Evolutionary conservation across 202 grass and related monocot species (phyloP).

Genomic region (Panicum hallii): DNA sequence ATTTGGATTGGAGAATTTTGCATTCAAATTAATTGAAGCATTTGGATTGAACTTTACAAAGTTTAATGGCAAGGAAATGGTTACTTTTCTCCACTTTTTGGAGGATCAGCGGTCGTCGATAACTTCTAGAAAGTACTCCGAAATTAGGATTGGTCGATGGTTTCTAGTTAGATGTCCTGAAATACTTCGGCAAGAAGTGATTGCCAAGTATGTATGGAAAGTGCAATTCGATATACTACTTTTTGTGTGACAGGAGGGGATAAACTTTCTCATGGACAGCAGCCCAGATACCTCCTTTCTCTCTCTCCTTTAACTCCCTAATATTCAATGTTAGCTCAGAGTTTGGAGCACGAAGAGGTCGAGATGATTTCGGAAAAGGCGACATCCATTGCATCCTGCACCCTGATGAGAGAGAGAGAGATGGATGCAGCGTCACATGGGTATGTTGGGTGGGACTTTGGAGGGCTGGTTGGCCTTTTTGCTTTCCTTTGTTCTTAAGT

Average conservation of each 20-base stretch:
- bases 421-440: conserved; percentile 29
- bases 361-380: conserved; percentile 31
- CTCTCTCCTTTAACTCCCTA: background rate
- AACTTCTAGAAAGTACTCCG: background rate
- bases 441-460: conserved; percentile 37
- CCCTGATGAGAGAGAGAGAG: background rate
- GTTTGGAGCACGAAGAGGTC: conserved; percentile 32
- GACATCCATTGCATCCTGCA: conserved; percentile 1
- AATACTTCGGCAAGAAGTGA: background rate
- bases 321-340: conserved; percentile 31
- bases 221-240: background rate
- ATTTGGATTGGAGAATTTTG: background rate
- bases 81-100: background rate
- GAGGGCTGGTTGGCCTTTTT: background rate
- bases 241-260: background rate
- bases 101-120: background rate
- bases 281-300: background rate
- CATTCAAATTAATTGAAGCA: background rate
- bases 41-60: background rate
- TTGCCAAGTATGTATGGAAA: background rate
- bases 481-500: conserved; percentile 42
- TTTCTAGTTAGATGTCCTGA: background rate
- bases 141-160: background rate
- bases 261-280: background rate
- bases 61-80: background rate